Evolutionary conservation across 768 basidiomycete genomes (phyloP).

Genomic region (Psilocybe tampanensis): DNA sequence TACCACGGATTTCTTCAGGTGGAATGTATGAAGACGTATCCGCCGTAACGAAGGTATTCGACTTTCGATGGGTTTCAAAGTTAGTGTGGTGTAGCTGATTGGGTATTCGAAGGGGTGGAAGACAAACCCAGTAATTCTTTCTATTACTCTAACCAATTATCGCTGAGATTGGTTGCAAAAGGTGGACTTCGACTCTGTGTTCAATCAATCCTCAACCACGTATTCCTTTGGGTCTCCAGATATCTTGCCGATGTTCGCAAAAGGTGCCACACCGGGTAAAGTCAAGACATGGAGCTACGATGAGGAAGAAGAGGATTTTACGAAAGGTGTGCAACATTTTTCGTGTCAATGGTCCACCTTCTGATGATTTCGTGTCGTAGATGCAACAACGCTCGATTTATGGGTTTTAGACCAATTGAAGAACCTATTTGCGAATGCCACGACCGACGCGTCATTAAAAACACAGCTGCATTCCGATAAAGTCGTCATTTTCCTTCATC

Average conservation of each 20-base stretch:
- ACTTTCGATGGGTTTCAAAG: not conserved
- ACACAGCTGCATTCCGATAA: constrained; percentile 55
- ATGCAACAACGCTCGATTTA: constrained; percentile 74
- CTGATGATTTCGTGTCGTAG: constrained; percentile 32
- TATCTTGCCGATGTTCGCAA: constrained; percentile 84
- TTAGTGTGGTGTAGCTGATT: not conserved
- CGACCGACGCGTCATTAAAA: constrained; percentile 49
- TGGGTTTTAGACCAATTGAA: constrained; percentile 81
- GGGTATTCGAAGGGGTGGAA: constrained; percentile 70
- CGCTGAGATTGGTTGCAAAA: constrained; percentile 30
- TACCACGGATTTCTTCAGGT: constrained; percentile 33
- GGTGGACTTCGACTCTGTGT: constrained; percentile 86
- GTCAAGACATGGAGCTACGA: constrained; percentile 79
- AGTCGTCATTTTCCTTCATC: constrained; percentile 80
- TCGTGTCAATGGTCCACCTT: not conserved
- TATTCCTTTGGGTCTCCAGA: constrained; percentile 90
- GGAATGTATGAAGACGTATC: constrained; percentile 94
- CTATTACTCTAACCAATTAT: not conserved
- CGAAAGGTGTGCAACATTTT: constrained; percentile 60
- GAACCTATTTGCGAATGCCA: constrained; percentile 63
- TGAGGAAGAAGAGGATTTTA: constrained; percentile 83
- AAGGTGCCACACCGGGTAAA: constrained; percentile 69
- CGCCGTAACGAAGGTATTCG: constrained; percentile 77
- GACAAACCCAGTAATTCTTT: constrained; percentile 65
- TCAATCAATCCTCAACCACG: constrained; percentile 78